Evolutionary conservation across 2,329 filamentous ascomycete species (phyloP).

Genomic region (Paraconiothyrium brasiliense): DNA sequence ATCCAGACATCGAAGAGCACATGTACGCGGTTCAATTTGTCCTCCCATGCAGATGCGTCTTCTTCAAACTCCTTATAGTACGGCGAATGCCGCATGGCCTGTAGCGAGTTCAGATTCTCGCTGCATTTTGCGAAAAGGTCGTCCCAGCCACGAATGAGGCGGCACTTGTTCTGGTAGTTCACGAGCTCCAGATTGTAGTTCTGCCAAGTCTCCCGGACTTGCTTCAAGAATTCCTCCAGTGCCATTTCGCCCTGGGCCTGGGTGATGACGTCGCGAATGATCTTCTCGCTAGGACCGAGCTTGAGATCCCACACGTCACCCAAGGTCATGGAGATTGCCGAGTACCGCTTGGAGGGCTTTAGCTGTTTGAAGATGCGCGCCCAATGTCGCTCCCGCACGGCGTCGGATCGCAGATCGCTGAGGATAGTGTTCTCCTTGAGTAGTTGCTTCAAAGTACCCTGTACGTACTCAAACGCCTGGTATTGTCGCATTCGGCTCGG

Average conservation of each 20-base stretch:
- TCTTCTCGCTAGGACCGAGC: conserved; percentile 82
- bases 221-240: conserved; percentile 94
- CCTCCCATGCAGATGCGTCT: conserved; percentile 95
- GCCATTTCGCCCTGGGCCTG: conserved; percentile 99
- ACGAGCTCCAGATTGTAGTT: conserved; percentile 94
- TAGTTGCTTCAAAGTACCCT: conserved; percentile 85
- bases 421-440: conserved; percentile 91
- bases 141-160: conserved; percentile 96
- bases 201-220: conserved; percentile 96
- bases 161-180: conserved; percentile 97
- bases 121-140: conserved; percentile 98
- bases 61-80: conserved; percentile 99
- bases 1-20: conserved; percentile 99
- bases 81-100: conserved; percentile 98
- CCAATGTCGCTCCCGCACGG: conserved; percentile 96
- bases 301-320: conserved; percentile 99
- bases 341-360: conserved; percentile 92
- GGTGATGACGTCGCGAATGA: conserved; percentile 91
- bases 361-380: conserved; percentile 96
- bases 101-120: conserved; percentile 95
- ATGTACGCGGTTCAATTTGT: conserved; percentile 96
- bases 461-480: conserved; percentile 98
- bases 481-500: conserved; percentile 99
- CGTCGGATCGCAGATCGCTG: conserved; percentile 92
- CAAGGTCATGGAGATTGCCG: conserved; percentile 92